Conservation (phyloP, 2,329 filamentous ascomycete species). For the Alternaria triticina region DNA sequence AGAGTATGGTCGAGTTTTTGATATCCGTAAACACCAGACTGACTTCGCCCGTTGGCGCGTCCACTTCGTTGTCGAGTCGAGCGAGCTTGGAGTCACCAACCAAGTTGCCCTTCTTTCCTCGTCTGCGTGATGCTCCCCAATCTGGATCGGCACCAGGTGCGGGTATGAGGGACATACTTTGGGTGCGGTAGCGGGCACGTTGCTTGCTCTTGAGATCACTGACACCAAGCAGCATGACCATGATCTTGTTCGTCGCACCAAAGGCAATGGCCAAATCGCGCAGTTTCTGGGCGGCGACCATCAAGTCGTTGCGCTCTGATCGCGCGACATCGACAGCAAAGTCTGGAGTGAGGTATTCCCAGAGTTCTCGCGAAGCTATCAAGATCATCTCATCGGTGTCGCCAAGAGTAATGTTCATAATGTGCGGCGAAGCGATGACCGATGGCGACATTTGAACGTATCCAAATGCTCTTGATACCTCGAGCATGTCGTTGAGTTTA, state of each 20-base stretch:
- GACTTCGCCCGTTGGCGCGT: slow-evolving; percentile 87
- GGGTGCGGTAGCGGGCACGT: slow-evolving; percentile 74
- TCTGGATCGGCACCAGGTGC: slow-evolving; percentile 73
- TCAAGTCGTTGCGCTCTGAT: slow-evolving; percentile 84
- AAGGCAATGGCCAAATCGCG: slow-evolving; percentile 95
- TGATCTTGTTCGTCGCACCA: slow-evolving; percentile 91
- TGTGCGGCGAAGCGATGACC: slow-evolving; percentile 87
- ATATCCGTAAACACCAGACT: slow-evolving; percentile 98
- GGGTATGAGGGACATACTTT: slow-evolving; percentile 85
- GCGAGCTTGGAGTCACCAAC: slow-evolving; percentile 86
- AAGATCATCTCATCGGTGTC: slow-evolving; percentile 94
- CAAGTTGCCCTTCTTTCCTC: slow-evolving; percentile 64
- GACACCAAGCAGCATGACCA: slow-evolving; percentile 98
- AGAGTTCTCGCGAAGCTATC: slow-evolving; percentile 88
- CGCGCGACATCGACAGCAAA: slow-evolving; percentile 91
- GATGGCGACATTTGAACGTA: slow-evolving; percentile 92
- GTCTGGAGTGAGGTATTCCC: slow-evolving; percentile 91
- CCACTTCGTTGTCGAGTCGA: slow-evolving; percentile 86
- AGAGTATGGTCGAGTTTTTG: slow-evolving; percentile 94
- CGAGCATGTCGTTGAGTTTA: slow-evolving; percentile 86
- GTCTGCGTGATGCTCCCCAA: slow-evolving; percentile 66
- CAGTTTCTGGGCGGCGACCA: slow-evolving; percentile 93
- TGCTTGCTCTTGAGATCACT: slow-evolving; percentile 88
- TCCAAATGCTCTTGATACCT: slow-evolving; percentile 93
- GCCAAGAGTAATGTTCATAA: slow-evolving; percentile 76